These are phyloP conservation scores for Microdochium nivale DNA, from an alignment of 2,329 filamentous ascomycete genomes.

Conservation along the genomic window DNA sequence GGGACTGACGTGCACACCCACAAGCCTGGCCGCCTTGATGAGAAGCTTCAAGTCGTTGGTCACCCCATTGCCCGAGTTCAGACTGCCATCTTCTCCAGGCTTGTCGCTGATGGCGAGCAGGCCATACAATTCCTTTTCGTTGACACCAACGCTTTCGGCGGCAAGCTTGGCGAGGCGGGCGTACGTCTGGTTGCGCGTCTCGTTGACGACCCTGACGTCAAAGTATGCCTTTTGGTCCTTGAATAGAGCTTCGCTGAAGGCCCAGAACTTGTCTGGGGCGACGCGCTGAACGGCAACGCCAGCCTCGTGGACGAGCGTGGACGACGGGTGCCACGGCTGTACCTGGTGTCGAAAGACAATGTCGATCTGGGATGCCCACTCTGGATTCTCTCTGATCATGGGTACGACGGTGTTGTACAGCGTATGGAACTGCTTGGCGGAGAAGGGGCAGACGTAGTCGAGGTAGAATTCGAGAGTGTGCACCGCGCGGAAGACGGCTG, in stretches of 20 bases:
- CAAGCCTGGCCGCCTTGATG: slow-evolving; percentile 69
- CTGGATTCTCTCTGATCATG: slow-evolving; percentile 51
- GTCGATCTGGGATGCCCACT: slow-evolving; percentile 47
- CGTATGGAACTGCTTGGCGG: slow-evolving; percentile 65
- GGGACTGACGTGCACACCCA: slow-evolving; percentile 83
- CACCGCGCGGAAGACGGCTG: slow-evolving; percentile 31
- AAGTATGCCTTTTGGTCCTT: slow-evolving; percentile 68
- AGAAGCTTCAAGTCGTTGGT: slow-evolving; percentile 80
- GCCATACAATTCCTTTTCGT: slow-evolving; percentile 60
- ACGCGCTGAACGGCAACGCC: slow-evolving; percentile 70
- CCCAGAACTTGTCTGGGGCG: slow-evolving; percentile 67
- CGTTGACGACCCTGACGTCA: slow-evolving; percentile 74
- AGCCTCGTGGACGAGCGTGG: slow-evolving; percentile 73
- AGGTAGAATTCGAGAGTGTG: slow-evolving; percentile 63
- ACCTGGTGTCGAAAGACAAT: slow-evolving; percentile 87
- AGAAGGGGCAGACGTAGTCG: slow-evolving; percentile 82
- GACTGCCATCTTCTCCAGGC: slow-evolving; percentile 53
- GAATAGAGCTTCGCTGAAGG: slow-evolving; percentile 62
- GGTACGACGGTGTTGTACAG: slow-evolving; percentile 60
- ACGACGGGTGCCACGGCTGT: slow-evolving; percentile 91
- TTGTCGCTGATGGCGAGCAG: slow-evolving; percentile 62
- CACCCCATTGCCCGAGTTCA: slow-evolving; percentile 75
- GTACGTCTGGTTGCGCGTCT: slow-evolving; percentile 81
- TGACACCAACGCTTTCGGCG: slow-evolving; percentile 52
- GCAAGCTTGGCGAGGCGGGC: slow-evolving; percentile 69